Percentiles rank a stretch among this genome's conserved stretches.
These are phyloP conservation scores for Monilinia fructigena DNA, from an alignment of 2,329 filamentous ascomycete genomes.

Conservation along the genomic window DNA sequence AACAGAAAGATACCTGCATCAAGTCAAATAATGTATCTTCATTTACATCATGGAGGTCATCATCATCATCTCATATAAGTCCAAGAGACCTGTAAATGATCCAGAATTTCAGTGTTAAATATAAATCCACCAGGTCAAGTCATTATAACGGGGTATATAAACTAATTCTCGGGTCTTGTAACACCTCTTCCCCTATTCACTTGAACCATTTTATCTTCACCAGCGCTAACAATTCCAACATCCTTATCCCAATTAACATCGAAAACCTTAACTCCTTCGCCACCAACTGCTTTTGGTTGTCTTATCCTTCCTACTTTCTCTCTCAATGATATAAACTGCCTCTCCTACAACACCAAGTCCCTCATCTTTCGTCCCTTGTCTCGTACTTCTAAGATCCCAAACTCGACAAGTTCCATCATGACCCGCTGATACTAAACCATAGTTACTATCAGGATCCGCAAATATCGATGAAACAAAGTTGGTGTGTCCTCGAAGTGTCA, in stretches of 20 bases:
- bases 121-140: conserved; percentile 18
- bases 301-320: conserved; percentile 65
- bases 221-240: conserved; percentile 85
- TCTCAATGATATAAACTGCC: conserved; percentile 70
- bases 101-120: neutral
- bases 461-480: conserved; percentile 63
- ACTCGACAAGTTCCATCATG: conserved; percentile 91
- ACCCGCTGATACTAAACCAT: conserved; percentile 83
- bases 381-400: conserved; percentile 82
- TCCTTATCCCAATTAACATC: conserved; percentile 80
- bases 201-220: conserved; percentile 93
- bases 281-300: conserved; percentile 64
- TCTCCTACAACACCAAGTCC: conserved; percentile 63
- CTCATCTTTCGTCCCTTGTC: conserved; percentile 58
- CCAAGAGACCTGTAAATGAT: no score
- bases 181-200: conserved; percentile 58
- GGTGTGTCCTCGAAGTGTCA: conserved; percentile 88
- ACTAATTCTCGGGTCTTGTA: conserved; percentile 31
- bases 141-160: conserved; percentile 23
- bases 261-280: conserved; percentile 88
- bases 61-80: no score
- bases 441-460: conserved; percentile 60
- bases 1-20: no score
- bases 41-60: no score
- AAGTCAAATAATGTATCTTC: no score